These are phyloP conservation scores for Talaromyces stipitatus DNA, from an alignment of 495 filamentous ascomycete species.

Conservation along the genomic window DNA sequence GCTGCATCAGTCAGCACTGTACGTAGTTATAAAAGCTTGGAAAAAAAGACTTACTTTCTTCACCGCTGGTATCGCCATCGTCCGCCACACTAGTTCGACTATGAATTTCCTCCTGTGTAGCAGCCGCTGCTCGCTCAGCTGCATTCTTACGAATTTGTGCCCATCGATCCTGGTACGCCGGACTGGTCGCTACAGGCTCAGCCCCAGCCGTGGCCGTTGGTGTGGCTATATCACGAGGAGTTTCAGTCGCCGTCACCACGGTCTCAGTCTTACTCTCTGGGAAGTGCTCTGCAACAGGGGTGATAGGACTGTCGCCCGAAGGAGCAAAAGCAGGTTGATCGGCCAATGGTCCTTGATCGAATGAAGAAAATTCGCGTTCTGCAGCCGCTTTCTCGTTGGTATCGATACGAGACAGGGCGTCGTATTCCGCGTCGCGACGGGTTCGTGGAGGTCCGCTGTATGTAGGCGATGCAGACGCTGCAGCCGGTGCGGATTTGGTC, in stretches of 20 bases:
- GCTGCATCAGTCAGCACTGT: conserved; percentile 40
- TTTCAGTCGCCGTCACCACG: background rate
- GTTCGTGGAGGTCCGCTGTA: conserved; percentile 37
- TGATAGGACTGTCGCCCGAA: conserved; percentile 40
- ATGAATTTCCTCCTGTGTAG: conserved; percentile 49
- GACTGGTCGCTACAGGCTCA: conserved; percentile 8
- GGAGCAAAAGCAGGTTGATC: conserved; percentile 85
- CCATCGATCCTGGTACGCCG: conserved; percentile 70
- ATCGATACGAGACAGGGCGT: conserved; percentile 52
- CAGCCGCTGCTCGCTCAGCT: conserved; percentile 60
- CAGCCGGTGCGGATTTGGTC: conserved; percentile 10
- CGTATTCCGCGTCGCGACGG: conserved; percentile 41
- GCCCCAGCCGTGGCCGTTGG: conserved; percentile 10
- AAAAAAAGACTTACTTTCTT: conserved; percentile 71
- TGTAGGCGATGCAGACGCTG: conserved; percentile 16
- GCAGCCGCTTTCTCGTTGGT: conserved; percentile 59
- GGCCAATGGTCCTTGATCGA: conserved; percentile 81
- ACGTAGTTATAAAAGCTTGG: background rate
- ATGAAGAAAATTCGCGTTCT: conserved; percentile 68
- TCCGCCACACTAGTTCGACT: conserved; percentile 44
- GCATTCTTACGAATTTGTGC: conserved; percentile 94
- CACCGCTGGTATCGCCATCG: conserved; percentile 83
- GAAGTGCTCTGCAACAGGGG: conserved; percentile 9
- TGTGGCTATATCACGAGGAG: conserved; percentile 6
- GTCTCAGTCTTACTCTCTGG: conserved; percentile 1